Evolutionary conservation across 805 yeast species (phyloP).

Genomic region (Myxozyma monticola): DNA sequence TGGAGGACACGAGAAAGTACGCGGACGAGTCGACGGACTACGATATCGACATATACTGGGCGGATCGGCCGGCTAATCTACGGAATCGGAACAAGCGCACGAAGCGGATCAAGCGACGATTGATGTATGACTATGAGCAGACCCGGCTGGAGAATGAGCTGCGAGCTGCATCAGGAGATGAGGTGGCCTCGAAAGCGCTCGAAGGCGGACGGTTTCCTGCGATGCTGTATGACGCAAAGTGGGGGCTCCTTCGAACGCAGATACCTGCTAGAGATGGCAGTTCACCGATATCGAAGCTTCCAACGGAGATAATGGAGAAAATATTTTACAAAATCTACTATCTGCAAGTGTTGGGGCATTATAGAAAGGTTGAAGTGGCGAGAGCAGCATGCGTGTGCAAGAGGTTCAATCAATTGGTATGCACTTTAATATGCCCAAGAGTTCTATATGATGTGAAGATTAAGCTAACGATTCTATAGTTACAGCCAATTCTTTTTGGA

Average conservation of each 20-base stretch:
- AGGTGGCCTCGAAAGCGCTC: too few species aligned
- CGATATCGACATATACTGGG: conserved; percentile 21
- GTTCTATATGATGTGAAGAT: too few species aligned
- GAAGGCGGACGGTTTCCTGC: conserved; percentile 9
- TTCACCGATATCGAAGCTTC: conserved; percentile 13
- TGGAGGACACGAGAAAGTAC: neutral
- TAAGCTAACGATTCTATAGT: too few species aligned
- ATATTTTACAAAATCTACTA: conserved; percentile 15
- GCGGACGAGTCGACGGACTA: conserved; percentile 18
- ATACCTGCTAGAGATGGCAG: conserved; percentile 21
- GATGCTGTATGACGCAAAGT: conserved; percentile 14
- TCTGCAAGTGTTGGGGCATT: conserved; percentile 5
- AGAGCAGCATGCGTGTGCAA: conserved; percentile 11
- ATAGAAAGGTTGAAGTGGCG: conserved; percentile 13
- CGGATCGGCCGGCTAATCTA: conserved; percentile 4
- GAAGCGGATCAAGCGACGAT: conserved; percentile 10
- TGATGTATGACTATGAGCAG: conserved; percentile 6
- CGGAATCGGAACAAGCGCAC: conserved; percentile 14
- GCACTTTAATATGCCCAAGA: too few species aligned
- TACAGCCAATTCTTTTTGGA: conserved; percentile 13
- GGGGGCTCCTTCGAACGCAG: conserved; percentile 15
- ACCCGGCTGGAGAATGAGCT: too few species aligned
- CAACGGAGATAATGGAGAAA: conserved; percentile 16
- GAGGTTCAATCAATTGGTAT: conserved; percentile 4
- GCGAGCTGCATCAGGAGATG: neutral